Base-by-base conservation (phyloP, 768 basidiomycete species). In the Peribolospora baueri region DNA sequence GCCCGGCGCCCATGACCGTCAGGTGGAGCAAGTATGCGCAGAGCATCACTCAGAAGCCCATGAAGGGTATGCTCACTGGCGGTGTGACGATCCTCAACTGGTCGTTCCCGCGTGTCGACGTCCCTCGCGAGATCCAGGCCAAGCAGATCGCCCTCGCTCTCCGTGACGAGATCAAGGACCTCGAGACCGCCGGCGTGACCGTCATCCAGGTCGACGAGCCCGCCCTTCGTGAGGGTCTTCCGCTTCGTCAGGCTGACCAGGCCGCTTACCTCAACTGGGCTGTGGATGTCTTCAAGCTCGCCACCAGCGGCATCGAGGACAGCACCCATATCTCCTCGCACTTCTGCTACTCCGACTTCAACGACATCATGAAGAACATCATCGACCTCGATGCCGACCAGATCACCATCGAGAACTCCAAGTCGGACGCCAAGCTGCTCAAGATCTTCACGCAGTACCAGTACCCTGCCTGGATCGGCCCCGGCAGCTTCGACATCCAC, bases 201-300 rank as follows among this genome's bases (percentile, higher is more conserved):
- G 93, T 91, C 65, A 91, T 98, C 67, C 93, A 98, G 73, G 93
- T 98, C 65, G 93, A 98, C 62, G 93, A 98, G 73, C 93, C 93
- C 56, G 93, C 93, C 57, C 93, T 98, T 64, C 90, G 93, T 73
- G 93, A 98, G 73, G 93, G 93, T 70, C 75, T 98, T 55, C 93
- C 93, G 62, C 83, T 98, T 63, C 86, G 93, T 69, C 83, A 81
- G 65, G 75, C 79, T 60, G 93, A 98, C 71, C 97, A 93, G 93
- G 80, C 86, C 64, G 76, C 71, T 64, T 98, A 98, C 76, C 79
- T 98, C 70, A 78, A 76, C 61, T 98, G 93, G 93, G 90, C 93
- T 51, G 88, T 95, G 58, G 87, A 95, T 72, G 93, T 91, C 60
- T 98, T 98, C 79, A 88, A 88, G 71, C 80, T 97, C 59, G 73